These are phyloP conservation scores for Pneumocystis canis DNA, from an alignment of 1,139 yeast genomes.

Conservation along the genomic window DNA sequence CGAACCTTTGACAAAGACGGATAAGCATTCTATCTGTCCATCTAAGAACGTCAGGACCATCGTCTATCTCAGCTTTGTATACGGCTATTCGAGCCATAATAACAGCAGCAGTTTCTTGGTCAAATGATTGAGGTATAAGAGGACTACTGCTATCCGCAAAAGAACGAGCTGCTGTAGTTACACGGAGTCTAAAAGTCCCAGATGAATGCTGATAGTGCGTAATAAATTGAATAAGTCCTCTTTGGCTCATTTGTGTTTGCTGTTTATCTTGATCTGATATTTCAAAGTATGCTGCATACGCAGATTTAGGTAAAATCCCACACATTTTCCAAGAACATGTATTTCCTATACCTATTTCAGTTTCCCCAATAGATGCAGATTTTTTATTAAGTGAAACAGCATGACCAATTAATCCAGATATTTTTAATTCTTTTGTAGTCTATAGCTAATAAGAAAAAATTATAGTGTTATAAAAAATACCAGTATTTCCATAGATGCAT, in stretches of 20 bases:
- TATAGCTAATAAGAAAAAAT: background rate
- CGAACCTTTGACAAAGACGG: constrained; percentile 73
- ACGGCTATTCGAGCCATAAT: constrained; percentile 89
- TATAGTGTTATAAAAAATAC: background rate
- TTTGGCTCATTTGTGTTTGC: constrained; percentile 25
- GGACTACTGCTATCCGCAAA: constrained; percentile 39
- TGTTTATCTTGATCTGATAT: constrained; percentile 36
- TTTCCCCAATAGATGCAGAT: constrained; percentile 66
- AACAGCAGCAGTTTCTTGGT: constrained; percentile 97
- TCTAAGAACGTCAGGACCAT: constrained; percentile 59
- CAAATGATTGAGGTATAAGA: constrained; percentile 53
- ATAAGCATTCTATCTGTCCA: constrained; percentile 79
- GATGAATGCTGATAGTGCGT: constrained; percentile 59
- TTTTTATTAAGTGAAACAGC: constrained; percentile 59
- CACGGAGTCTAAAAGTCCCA: constrained; percentile 63
- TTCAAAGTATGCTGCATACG: constrained; percentile 81
- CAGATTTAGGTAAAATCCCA: constrained; percentile 67
- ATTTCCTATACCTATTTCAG: constrained; percentile 87
- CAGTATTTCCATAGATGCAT: constrained; percentile 70
- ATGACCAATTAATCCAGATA: constrained; percentile 88
- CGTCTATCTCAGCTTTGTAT: constrained; percentile 68
- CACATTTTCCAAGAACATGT: constrained; percentile 79
- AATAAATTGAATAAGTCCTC: constrained; percentile 46
- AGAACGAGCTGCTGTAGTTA: constrained; percentile 69
- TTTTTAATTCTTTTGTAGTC: constrained; percentile 75